Percentiles rank a stretch among this genome's conserved stretches.
Conservation (phyloP, 371 early-diverging fungal species). For the Apophysomyces sp. region DNA sequence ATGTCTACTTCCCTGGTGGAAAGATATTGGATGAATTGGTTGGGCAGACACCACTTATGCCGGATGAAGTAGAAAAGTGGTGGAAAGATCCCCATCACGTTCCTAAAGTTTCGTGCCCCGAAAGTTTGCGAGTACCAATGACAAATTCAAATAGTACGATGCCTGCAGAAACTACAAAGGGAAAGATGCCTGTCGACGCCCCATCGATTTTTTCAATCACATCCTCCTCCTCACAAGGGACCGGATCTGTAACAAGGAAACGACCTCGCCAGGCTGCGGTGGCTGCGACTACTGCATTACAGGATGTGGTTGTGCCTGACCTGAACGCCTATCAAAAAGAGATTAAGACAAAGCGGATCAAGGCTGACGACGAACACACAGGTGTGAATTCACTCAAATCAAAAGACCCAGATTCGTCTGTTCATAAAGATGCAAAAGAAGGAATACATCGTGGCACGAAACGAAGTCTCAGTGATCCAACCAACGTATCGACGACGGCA, state of each 20-base stretch:
- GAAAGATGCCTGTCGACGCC: background rate
- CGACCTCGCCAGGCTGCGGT: slow-evolving; percentile 54
- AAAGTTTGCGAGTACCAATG: background rate
- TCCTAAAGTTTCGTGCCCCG: background rate
- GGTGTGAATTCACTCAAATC: background rate
- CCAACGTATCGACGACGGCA: background rate
- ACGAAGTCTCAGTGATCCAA: background rate
- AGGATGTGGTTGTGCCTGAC: slow-evolving; percentile 49
- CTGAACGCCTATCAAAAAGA: slow-evolving; percentile 55
- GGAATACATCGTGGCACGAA: background rate
- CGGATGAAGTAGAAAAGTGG: slow-evolving; percentile 21
- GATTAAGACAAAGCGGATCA: slow-evolving; percentile 28
- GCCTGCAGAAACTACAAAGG: background rate
- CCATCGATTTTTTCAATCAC: background rate
- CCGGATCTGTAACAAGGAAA: slow-evolving; percentile 19
- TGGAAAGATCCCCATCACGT: slow-evolving; percentile 11
- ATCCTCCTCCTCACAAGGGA: background rate
- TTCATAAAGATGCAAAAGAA: background rate
- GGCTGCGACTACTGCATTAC: slow-evolving; percentile 35
- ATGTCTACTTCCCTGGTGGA: slow-evolving; percentile 48
- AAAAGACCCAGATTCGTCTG: background rate
- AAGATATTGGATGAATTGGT: slow-evolving; percentile 23
- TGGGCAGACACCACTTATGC: slow-evolving; percentile 21
- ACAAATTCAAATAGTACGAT: no score
- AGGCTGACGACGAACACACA: background rate